Evolutionary conservation across 1,139 yeast genomes (phyloP), one percentile per base, ranked within the genome.

Genomic region (Suhomyces coccinellae): DNA sequence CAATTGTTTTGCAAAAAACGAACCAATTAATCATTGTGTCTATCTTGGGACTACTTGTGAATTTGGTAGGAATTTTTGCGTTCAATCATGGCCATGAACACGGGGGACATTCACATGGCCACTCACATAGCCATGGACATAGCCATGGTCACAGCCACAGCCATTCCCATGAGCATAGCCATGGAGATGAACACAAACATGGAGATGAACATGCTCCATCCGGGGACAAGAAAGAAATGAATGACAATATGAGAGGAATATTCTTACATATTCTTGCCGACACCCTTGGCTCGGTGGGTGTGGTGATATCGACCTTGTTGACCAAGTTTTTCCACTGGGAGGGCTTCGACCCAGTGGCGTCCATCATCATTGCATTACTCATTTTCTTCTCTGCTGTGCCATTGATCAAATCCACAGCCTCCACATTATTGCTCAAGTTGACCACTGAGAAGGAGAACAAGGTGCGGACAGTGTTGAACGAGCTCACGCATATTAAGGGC

Each of bases 281-380:
- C 58, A 93, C 99, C 0, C 71, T 95, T 29, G 99, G 99, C 0
- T 91, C 98, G 0, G 96, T 90, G 0, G 98, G 99, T 6, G 99
- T 95, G 20, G 93, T 95, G 11, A 66, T 88, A 0, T 90, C 98
- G 0, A 93, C 99, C 0, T 46, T 85, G 2, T 64, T 85, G 33
- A 82, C 87, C 17, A 81, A 80, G 46, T 50, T 77, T 13, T 77
- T 83, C 60, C 67, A 73, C 16, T 77, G 84, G 66, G 72, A 78
- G 34, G 87, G 87, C 0, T 87, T 88, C 60, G 99, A 93, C 60
- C 97, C 99, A 0, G 65, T 93, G 16, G 96, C 98, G 0, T 91
- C 98, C 1, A 73, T 95, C 4, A 75, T 90, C 55, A 93, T 93
- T 50, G 97, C 97, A 0, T 67, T 79, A 4, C 72, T 93, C 57